phyloP scores from a whole-genome alignment of 257 asterid species.

The Solanum commersonii region DNA sequence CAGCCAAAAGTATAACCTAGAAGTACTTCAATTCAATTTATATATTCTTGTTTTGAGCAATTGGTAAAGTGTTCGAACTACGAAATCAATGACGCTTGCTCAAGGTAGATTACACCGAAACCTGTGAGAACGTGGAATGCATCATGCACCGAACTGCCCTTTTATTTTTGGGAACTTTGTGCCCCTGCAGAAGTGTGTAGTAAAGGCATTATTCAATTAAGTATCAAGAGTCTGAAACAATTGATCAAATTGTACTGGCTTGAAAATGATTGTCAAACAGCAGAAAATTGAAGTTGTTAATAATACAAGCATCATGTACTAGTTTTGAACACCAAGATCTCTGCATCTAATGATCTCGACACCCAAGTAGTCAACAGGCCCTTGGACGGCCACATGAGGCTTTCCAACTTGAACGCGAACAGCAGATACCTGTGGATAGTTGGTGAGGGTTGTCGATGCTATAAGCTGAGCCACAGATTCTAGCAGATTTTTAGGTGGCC shows the following conservation, averaged over 20 bases:
- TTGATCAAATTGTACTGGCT: neutral
- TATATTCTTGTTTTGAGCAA: neutral
- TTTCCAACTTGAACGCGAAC: constrained; percentile 76
- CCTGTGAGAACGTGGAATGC: neutral
- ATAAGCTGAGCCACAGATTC: constrained; percentile 73
- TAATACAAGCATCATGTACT: neutral
- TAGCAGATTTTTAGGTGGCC: constrained; percentile 63
- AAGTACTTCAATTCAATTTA: neutral
- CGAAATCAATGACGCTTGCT: neutral
- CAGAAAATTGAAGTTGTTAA: neutral
- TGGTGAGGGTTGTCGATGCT: constrained; percentile 41
- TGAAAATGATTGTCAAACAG: neutral
- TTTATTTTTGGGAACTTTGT: neutral
- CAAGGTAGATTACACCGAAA: neutral
- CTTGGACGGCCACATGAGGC: constrained; percentile 83
- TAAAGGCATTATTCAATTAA: neutral
- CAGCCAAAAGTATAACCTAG: neutral
- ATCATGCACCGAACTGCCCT: neutral
- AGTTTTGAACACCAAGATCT: neutral
- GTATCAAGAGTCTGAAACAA: neutral
- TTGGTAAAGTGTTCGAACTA: neutral
- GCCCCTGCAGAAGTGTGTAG: neutral
- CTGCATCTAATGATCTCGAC: constrained; percentile 65
- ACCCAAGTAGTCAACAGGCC: constrained; percentile 75
- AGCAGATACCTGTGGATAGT: constrained; percentile 42